Base-by-base conservation (phyloP, 306 rosid genomes). In the Quercus rubra region DNA sequence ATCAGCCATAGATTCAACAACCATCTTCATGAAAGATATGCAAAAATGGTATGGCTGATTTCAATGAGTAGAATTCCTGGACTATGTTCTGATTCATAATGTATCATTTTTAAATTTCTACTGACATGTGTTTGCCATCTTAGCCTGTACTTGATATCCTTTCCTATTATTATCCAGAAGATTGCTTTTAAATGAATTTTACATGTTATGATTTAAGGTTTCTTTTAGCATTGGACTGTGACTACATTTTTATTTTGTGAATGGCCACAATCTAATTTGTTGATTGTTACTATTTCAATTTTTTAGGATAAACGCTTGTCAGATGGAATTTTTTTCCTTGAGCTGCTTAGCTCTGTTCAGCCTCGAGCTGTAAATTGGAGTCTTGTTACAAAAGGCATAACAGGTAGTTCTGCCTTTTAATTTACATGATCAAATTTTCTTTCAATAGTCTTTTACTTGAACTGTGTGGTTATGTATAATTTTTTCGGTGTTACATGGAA, bases 291-390 rank as follows among this genome's bases (percentile, higher is more conserved):
- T 31, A 63, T 84, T 61, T 62, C 71, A 62, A 62, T 75, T 70
- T 83, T 81, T 73, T 92, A 95, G 99, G 99, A 95, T 71, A 95
- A 84, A 84, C 87, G 92, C 79, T 86, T 95, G 81, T 86, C 97
- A 7, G 89, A 90, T 81, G 99, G 99, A 79, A 86, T 88, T 51
- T 95, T 93, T 80, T 95, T 95, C 91, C 98, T 95, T 58, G 96
- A 95, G 85, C 92, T 95, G 82, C 99, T 95, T 55, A 91, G 98
- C 84, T 88, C 93, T 19, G 98, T 95, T 83, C 94, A 91, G 55
- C 90, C 94, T 13, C 89, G 98, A 89, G 92, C 86, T 64, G 99
- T 95, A 19, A 91, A 93, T 81, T 95, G 98, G 98, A 92, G 94
- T 69, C 94, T 95, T 23, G 92, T 95, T 63, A 95, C 97, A 52